Percentiles rank a stretch among this genome's conserved stretches.
Evolutionary conservation across 257 asterid genomes (phyloP).

Genomic region (Capsicum baccatum): DNA sequence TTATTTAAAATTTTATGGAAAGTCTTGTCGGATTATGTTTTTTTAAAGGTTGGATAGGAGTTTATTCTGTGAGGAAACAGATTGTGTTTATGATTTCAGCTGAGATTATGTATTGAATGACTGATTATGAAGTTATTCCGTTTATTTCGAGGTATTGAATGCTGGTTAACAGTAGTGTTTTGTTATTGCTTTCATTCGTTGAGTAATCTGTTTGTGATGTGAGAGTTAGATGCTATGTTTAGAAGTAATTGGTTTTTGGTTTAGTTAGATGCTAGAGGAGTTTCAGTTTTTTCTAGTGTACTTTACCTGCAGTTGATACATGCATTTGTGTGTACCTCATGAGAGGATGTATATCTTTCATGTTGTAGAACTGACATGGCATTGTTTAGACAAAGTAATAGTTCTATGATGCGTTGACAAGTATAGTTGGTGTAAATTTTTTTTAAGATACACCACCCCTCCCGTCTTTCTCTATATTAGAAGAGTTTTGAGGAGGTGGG

Average conservation of each 20-base stretch:
- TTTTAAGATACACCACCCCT: neutral
- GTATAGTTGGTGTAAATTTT: neutral
- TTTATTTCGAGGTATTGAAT: neutral
- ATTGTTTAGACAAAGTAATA: too few relatives aligned
- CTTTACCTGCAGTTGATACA: neutral
- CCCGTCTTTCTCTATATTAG: neutral
- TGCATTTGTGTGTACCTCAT: neutral
- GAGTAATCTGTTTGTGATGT: neutral
- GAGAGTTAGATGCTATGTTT: fast-evolving
- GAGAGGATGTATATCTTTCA: neutral
- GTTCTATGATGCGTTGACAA: too few relatives aligned
- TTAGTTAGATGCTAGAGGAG: neutral
- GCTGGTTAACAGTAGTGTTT: neutral
- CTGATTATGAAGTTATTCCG: neutral
- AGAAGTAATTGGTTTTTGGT: neutral
- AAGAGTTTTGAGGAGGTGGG: neutral
- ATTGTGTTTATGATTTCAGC: neutral
- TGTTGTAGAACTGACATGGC: neutral
- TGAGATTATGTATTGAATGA: constrained; percentile 16
- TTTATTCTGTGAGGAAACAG: neutral
- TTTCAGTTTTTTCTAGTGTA: neutral
- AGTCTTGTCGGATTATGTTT: neutral
- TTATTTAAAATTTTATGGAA: neutral
- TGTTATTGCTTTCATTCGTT: neutral
- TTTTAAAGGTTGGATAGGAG: neutral